Evolutionary conservation across 2,329 filamentous ascomycete genomes (phyloP).

Genomic region (Rhynchosporium agropyri): DNA sequence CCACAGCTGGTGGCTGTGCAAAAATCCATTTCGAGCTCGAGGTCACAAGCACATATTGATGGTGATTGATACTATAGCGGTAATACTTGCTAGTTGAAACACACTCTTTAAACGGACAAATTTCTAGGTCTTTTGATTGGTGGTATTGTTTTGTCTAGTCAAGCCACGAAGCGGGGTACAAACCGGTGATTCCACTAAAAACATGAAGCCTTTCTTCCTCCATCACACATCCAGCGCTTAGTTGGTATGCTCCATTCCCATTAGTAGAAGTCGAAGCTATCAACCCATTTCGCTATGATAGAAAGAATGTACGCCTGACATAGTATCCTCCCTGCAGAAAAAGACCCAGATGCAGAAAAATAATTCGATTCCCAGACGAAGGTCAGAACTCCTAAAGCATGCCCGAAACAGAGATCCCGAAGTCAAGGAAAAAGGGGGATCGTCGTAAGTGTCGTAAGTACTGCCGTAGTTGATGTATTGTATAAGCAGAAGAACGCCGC

Average conservation of each 20-base stretch:
- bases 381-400: constrained; percentile 37
- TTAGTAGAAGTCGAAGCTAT: constrained; percentile 25
- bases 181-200: constrained; percentile 5
- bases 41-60: constrained; percentile 2
- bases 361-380: constrained; percentile 25
- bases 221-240: constrained; percentile 17
- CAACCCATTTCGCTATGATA: constrained; percentile 27
- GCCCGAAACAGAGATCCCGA: constrained; percentile 27
- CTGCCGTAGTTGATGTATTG: constrained; percentile 29
- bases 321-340: constrained; percentile 28
- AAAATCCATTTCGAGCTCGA: not conserved
- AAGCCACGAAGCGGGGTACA: constrained; percentile 14
- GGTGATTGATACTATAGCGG: not conserved
- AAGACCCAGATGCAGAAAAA: constrained; percentile 34
- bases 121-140: not conserved
- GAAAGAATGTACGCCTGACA: constrained; percentile 39
- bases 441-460: constrained; percentile 41
- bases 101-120: not conserved
- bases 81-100: not conserved
- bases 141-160: constrained; percentile 9
- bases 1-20: constrained; percentile 6
- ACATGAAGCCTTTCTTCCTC: not conserved
- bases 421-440: constrained; percentile 35
- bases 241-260: constrained; percentile 20
- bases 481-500: constrained; percentile 35